These are phyloP conservation scores for Mercurialis annua DNA, from an alignment of 345 rosid species.

Conservation along the genomic window DNA sequence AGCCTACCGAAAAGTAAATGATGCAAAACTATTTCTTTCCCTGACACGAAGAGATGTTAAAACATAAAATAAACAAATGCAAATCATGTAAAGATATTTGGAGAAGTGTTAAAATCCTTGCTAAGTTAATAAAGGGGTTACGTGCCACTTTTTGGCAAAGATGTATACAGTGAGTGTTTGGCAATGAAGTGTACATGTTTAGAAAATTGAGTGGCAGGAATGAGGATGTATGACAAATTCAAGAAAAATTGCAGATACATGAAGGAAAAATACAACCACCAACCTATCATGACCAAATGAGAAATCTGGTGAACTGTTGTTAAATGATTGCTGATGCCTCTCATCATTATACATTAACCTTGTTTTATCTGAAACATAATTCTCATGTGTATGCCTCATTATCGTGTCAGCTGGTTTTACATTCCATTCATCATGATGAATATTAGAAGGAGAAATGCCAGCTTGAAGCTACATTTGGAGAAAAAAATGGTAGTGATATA, in stretches of 20 bases:
- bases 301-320: slow-evolving; percentile 29
- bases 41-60: neutral
- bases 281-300: slow-evolving; percentile 36
- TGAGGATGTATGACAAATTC: neutral
- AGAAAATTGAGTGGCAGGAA: neutral
- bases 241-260: neutral
- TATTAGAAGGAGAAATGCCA: slow-evolving; percentile 31
- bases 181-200: neutral
- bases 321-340: slow-evolving; percentile 23
- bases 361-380: slow-evolving; percentile 12
- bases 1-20: neutral
- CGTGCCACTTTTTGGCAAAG: neutral
- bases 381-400: slow-evolving; percentile 23
- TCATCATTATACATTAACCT: slow-evolving; percentile 23
- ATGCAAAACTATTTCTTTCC: neutral
- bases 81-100: neutral
- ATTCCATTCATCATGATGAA: slow-evolving; percentile 25
- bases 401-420: slow-evolving; percentile 25
- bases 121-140: neutral
- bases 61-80: too few relatives aligned
- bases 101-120: neutral
- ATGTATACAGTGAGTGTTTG: neutral
- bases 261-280: neutral
- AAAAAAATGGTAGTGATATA: slow-evolving; percentile 1
- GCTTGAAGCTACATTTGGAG: slow-evolving; percentile 32